Evolutionary conservation across 2,329 filamentous ascomycete species (phyloP).

Genomic region (Fusarium sp.): DNA sequence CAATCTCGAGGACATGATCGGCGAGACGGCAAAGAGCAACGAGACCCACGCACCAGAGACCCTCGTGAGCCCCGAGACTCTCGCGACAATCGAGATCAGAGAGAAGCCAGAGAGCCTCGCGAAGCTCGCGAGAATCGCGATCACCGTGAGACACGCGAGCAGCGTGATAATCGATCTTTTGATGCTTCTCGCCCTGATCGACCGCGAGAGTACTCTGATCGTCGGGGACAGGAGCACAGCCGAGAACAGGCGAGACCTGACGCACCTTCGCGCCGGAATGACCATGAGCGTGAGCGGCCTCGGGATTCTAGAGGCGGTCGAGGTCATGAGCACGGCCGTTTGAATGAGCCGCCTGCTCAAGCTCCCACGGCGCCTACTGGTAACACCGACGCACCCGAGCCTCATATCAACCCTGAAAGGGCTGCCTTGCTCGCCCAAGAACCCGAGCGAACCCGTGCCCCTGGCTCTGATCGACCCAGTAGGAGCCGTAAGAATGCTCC

Average conservation of each 20-base stretch:
- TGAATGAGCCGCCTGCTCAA: conserved; percentile 45
- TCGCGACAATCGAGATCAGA: conserved; percentile 44
- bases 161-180: conserved; percentile 50
- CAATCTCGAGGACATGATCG: conserved; percentile 56
- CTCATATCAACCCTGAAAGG: conserved; percentile 67
- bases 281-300: conserved; percentile 57
- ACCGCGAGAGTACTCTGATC: conserved; percentile 58
- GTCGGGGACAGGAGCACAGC: conserved; percentile 54
- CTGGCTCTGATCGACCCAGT: conserved; percentile 46
- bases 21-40: conserved; percentile 52
- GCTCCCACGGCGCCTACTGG: conserved; percentile 44
- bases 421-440: conserved; percentile 61
- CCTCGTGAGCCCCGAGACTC: conserved; percentile 44
- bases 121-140: conserved; percentile 56
- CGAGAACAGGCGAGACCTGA: conserved; percentile 44
- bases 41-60: conserved; percentile 51
- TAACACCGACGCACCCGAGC: conserved; percentile 51
- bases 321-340: conserved; percentile 43
- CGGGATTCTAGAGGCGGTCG: conserved; percentile 46
- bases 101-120: conserved; percentile 53
- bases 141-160: conserved; percentile 50
- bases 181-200: conserved; percentile 57
- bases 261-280: conserved; percentile 52
- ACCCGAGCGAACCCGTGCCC: conserved; percentile 42
- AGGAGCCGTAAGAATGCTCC: conserved; percentile 46